Percentiles rank a stretch among this genome's conserved stretches.
Conservation (phyloP, 768 basidiomycete species). For the Boletus pseudo-olivaceus region DNA sequence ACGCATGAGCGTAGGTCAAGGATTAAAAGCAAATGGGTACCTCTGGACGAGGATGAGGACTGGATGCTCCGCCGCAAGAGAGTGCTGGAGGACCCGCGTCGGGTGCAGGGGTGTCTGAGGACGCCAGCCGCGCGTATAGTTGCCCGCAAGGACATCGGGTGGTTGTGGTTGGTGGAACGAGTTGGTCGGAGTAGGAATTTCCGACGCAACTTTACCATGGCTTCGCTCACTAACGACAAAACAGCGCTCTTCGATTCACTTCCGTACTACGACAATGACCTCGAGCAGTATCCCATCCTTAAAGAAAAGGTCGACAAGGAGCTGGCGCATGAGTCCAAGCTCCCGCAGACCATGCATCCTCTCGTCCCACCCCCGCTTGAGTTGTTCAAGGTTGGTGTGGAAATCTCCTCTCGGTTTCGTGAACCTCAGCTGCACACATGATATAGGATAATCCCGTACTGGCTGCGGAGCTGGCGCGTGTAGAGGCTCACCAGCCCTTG, state of each 20-base stretch:
- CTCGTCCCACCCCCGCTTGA: constrained; percentile 61
- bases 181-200: constrained; percentile 29
- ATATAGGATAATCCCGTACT: constrained; percentile 64
- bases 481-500: constrained; percentile 64
- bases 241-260: constrained; percentile 69
- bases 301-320: constrained; percentile 76
- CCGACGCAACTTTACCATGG: constrained; percentile 25
- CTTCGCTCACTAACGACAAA: constrained; percentile 10
- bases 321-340: constrained; percentile 65
- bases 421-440: background rate
- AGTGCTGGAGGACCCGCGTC: constrained; percentile 26
- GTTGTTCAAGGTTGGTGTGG: constrained; percentile 59
- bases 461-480: constrained; percentile 68
- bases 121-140: constrained; percentile 43
- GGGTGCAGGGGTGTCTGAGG: constrained; percentile 40
- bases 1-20: constrained; percentile 8
- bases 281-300: constrained; percentile 68
- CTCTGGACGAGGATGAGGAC: constrained; percentile 45
- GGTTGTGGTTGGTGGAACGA: background rate
- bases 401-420: background rate
- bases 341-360: constrained; percentile 62
- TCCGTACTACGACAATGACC: constrained; percentile 93
- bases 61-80: constrained; percentile 43
- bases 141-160: constrained; percentile 43
- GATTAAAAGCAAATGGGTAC: constrained; percentile 27